Conservation (phyloP, 306 rosid species). For the Chamaecrista fasciculata region DNA sequence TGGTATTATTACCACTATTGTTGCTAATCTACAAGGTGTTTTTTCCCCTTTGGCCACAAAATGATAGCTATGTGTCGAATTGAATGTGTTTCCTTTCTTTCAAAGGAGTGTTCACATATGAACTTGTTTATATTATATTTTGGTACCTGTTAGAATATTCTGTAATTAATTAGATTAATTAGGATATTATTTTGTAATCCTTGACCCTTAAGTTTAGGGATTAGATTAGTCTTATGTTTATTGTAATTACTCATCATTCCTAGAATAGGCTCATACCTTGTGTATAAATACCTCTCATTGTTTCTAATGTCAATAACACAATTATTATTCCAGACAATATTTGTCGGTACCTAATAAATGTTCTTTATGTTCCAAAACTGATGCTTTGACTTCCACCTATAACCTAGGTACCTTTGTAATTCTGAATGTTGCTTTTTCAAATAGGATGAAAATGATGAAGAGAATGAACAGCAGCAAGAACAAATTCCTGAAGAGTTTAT, state of each 20-base stretch:
- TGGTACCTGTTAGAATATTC: too few relatives aligned
- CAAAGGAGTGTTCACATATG: constrained; percentile 24
- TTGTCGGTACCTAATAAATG: constrained; percentile 5
- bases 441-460: constrained; percentile 82
- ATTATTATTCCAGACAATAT: too few relatives aligned
- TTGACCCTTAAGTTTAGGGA: too few relatives aligned
- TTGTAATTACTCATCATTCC: too few relatives aligned
- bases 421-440: constrained; percentile 26
- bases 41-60: constrained; percentile 2
- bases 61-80: constrained; percentile 17
- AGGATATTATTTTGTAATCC: too few relatives aligned
- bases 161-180: too few relatives aligned
- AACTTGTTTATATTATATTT: constrained; percentile 17
- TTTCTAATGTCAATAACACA: too few relatives aligned
- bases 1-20: background rate
- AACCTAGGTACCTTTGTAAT: background rate
- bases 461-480: constrained; percentile 77
- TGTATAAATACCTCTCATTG: too few relatives aligned
- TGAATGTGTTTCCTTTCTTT: constrained; percentile 26
- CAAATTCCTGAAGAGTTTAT: constrained; percentile 92
- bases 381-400: constrained; percentile 15
- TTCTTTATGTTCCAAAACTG: background rate
- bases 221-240: too few relatives aligned
- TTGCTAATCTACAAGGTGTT: background rate
- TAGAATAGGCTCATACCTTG: too few relatives aligned